These are phyloP conservation scores for Herpetomonas tarakana DNA, from an alignment of 208 protist genomes.

Conservation along the genomic window DNA sequence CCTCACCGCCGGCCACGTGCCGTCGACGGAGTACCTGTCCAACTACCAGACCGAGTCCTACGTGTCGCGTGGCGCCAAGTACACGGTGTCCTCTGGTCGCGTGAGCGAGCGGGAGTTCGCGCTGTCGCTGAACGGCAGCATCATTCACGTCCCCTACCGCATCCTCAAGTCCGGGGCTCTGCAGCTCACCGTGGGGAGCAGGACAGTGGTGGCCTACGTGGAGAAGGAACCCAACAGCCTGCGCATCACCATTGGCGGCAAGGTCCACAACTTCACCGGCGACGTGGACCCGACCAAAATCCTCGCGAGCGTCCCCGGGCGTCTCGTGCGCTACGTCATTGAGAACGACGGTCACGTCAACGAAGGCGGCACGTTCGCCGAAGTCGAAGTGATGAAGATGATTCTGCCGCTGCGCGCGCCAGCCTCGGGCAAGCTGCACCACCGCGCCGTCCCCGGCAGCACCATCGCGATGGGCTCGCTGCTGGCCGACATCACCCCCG, in stretches of 20 bases:
- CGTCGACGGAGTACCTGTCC: constrained; percentile 65
- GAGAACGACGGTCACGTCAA: constrained; percentile 89
- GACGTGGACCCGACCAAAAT: constrained; percentile 96
- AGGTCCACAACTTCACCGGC: constrained; percentile 90
- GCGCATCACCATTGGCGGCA: constrained; percentile 88
- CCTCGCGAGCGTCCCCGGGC: constrained; percentile 90
- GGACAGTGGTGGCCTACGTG: constrained; percentile 90
- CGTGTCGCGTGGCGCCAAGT: constrained; percentile 72
- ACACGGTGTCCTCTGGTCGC: constrained; percentile 56
- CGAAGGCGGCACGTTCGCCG: constrained; percentile 87
- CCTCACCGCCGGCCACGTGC: constrained; percentile 82
- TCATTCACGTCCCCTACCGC: constrained; percentile 69
- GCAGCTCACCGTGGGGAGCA: constrained; percentile 69
- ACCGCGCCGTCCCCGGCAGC: constrained; percentile 77
- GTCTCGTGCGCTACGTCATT: constrained; percentile 95
- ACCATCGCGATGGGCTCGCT: constrained; percentile 93
- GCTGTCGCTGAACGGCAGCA: constrained; percentile 71
- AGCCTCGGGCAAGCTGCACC: constrained; percentile 77
- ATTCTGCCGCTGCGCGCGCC: constrained; percentile 89
- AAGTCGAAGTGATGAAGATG: constrained; percentile 99
- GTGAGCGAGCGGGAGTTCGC: constrained; percentile 55
- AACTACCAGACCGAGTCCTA: constrained; percentile 71
- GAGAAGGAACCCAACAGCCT: constrained; percentile 91
- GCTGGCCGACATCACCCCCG: constrained; percentile 90
- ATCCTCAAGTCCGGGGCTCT: constrained; percentile 79